Base-by-base conservation (phyloP, 106 monocot species). In the Platanthera zijinensis region DNA sequence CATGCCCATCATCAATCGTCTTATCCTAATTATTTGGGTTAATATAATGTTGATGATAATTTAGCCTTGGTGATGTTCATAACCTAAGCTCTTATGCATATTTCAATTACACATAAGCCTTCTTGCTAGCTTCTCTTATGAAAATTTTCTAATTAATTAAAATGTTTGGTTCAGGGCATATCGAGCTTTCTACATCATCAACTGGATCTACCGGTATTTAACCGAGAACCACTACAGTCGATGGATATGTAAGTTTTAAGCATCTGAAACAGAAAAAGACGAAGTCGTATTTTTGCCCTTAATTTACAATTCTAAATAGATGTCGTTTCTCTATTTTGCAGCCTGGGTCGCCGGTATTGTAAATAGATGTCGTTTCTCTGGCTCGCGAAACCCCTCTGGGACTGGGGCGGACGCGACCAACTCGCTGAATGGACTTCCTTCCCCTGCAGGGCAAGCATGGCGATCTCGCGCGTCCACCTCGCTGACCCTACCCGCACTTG, bases 311-410 rank as follows among this genome's bases (percentile, higher is more conserved):
- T 57, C 59, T 19, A 59, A 18, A 7, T 2, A 19, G 19, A 2
- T 2, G 1, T 61, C 21, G 21, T 61, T 61, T 61, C 59, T 61
- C 18, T 74, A 2, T 74, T 64, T 76, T 78, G 5, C 91, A 95
- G 95, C 91, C 59, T 91, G 89, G 89, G 57, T 91, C 11, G 80
- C 95, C 11, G 95, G 91, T 71, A 72, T 91, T 11, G 87, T 95
- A n/a, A n/a, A n/a, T n/a, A n/a, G n/a, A n/a, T n/a, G n/a, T n/a
- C n/a, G n/a, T n/a, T n/a, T n/a, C n/a, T n/a, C n/a, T n/a, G n/a
- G n/a, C n/a, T n/a, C n/a, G n/a, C n/a, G n/a, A n/a, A n/a, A n/a
- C n/a, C n/a, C n/a, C n/a, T n/a, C n/a, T n/a, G n/a, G n/a, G n/a
- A n/a, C n/a, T n/a, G n/a, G n/a, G n/a, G n/a, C n/a, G n/a, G n/a